Percentiles rank a stretch among this genome's conserved stretches.
phyloP scores from a whole-genome alignment of 306 rosid genomes.

The Lathyrus aphaca region DNA sequence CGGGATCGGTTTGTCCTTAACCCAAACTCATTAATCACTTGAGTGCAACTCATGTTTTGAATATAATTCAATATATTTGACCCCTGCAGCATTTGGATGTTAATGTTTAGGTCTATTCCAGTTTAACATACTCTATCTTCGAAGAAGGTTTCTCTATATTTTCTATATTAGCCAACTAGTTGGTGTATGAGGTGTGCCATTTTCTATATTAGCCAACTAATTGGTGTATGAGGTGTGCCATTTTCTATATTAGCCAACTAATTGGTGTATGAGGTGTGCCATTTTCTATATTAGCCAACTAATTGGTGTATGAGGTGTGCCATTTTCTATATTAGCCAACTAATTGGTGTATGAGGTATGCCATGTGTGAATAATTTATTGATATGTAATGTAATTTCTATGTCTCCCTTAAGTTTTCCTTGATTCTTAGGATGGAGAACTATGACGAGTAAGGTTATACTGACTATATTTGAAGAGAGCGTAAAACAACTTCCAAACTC shows the following conservation, averaged over 20 bases:
- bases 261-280: neutral
- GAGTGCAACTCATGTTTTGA: neutral
- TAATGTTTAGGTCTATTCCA: neutral
- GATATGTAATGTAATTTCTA: neutral
- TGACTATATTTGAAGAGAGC: conserved; percentile 12
- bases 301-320: neutral
- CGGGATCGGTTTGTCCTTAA: neutral
- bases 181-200: neutral
- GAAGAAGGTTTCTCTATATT: neutral
- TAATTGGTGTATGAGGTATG: neutral
- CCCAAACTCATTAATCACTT: neutral
- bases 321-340: conserved; percentile 2
- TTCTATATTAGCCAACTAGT: conserved; percentile 6
- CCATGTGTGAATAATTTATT: conserved; percentile 25
- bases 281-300: conserved; percentile 1
- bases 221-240: neutral
- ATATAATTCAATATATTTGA: neutral
- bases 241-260: conserved; percentile 3
- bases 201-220: conserved; percentile 2
- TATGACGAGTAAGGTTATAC: neutral
- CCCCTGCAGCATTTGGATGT: neutral
- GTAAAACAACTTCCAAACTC: neutral
- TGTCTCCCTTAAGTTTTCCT: conserved; percentile 5
- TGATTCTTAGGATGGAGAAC: conserved; percentile 15
- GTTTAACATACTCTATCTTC: conserved; percentile 1